These are phyloP conservation scores for Glarea lozoyensis DNA, from an alignment of 495 filamentous ascomycete species.

Conservation along the genomic window DNA sequence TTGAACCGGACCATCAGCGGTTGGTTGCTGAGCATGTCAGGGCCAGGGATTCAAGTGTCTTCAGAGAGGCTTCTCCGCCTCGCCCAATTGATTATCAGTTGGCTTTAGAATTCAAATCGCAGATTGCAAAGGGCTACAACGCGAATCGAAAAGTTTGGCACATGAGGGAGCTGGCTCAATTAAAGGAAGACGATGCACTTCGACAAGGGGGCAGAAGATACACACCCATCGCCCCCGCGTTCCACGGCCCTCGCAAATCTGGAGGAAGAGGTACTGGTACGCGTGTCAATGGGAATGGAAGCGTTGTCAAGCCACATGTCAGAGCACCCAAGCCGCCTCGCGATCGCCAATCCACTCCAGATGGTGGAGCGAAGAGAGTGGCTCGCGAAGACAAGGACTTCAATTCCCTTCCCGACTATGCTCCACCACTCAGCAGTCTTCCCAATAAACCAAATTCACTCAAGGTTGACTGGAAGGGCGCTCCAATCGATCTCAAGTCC, in stretches of 20 bases:
- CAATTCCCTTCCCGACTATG: constrained; percentile 64
- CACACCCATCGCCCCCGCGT: constrained; percentile 33
- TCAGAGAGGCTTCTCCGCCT: constrained; percentile 53
- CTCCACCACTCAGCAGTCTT: constrained; percentile 62
- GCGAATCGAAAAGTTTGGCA: constrained; percentile 52
- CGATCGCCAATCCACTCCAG: constrained; percentile 33
- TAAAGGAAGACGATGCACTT: constrained; percentile 41
- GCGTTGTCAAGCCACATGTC: constrained; percentile 32
- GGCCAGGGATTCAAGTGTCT: constrained; percentile 42
- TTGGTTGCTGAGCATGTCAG: constrained; percentile 60
- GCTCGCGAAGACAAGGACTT: constrained; percentile 82
- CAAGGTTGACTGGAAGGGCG: constrained; percentile 84
- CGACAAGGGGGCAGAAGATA: constrained; percentile 38
- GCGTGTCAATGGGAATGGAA: constrained; percentile 20
- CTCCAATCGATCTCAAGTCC: constrained; percentile 65
- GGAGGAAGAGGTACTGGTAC: constrained; percentile 24
- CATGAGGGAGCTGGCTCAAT: constrained; percentile 50
- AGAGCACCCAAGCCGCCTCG: constrained; percentile 11
- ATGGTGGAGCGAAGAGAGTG: constrained; percentile 29
- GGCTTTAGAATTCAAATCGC: constrained; percentile 56
- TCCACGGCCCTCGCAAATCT: constrained; percentile 25
- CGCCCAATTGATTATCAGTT: constrained; percentile 61
- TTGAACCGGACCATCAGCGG: constrained; percentile 37
- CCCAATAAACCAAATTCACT: constrained; percentile 52
- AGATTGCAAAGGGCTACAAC: constrained; percentile 49